phyloP scores from a whole-genome alignment of 768 basidiomycete genomes.

The Zangia roseola region DNA sequence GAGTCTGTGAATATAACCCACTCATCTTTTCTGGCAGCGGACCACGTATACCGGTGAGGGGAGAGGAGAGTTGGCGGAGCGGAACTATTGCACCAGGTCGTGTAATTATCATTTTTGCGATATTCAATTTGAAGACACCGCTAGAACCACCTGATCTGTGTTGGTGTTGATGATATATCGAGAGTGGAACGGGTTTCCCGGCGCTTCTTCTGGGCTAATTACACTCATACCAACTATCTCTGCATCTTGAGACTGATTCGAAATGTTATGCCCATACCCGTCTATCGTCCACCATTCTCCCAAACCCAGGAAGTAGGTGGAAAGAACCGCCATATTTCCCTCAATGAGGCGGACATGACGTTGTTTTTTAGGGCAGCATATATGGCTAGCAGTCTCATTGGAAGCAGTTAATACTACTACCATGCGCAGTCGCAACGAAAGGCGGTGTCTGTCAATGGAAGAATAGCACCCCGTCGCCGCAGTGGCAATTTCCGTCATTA shows the following conservation, averaged over 20 bases:
- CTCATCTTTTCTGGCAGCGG: constrained; percentile 49
- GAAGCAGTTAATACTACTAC: background rate
- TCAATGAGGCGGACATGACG: background rate
- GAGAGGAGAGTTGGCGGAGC: constrained; percentile 1
- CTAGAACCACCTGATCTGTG: constrained; percentile 6
- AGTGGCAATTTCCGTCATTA: background rate
- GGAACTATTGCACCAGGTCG: constrained; percentile 8
- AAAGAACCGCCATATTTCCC: no score
- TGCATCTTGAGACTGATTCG: background rate
- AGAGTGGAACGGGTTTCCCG: background rate
- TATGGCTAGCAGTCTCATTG: background rate
- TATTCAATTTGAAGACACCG: constrained; percentile 3
- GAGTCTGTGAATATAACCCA: constrained; percentile 11
- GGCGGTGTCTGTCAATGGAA: background rate
- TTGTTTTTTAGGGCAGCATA: no score
- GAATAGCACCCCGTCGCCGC: background rate
- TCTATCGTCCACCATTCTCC: background rate
- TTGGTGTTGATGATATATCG: background rate
- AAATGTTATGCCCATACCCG: background rate
- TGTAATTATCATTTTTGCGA: constrained; percentile 26
- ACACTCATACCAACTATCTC: background rate
- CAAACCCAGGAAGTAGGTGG: background rate
- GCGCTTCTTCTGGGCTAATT: background rate
- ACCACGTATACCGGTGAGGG: constrained; percentile 80
- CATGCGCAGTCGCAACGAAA: constrained; percentile 3